Evolutionary conservation across 1,139 yeast species (phyloP).

Genomic region (Diutina siamensis): DNA sequence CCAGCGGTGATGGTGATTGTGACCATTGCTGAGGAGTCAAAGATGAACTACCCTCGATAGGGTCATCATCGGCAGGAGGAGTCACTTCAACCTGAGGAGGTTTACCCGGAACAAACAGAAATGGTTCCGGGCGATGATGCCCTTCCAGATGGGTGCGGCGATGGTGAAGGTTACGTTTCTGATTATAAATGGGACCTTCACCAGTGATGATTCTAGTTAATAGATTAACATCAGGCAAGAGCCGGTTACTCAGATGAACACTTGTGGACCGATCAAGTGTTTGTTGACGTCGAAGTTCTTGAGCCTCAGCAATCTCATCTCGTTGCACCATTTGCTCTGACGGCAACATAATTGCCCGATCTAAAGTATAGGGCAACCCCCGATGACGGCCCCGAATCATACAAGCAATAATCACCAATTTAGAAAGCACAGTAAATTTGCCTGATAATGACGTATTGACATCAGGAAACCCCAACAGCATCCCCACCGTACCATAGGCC

Average conservation of each 20-base stretch:
- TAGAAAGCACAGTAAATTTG: conserved; percentile 61
- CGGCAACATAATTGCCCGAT: conserved; percentile 87
- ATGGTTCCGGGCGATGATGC: neutral
- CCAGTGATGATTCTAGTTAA: conserved; percentile 4
- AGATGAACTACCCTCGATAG: neutral
- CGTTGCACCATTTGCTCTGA: conserved; percentile 54
- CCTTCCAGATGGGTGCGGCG: neutral
- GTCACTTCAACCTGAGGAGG: neutral
- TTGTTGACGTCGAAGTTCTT: conserved; percentile 15
- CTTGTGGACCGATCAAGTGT: conserved; percentile 2
- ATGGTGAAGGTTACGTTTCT: neutral
- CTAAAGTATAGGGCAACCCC: conserved; percentile 88
- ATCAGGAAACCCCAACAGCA: conserved; percentile 72
- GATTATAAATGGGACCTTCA: neutral
- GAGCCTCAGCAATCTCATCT: conserved; percentile 57
- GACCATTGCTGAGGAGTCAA: too few relatives aligned
- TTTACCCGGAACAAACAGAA: conserved; percentile 2
- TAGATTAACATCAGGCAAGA: conserved; percentile 2
- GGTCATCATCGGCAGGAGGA: neutral
- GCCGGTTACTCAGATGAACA: neutral
- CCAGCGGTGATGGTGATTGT: too few relatives aligned
- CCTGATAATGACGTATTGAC: conserved; percentile 60
- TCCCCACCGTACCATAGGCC: conserved; percentile 94
- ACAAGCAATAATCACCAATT: conserved; percentile 76
- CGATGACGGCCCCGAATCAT: conserved; percentile 94